These are phyloP conservation scores for Penicillium sp. DNA, from an alignment of 2,329 filamentous ascomycete species.

Conservation along the genomic window DNA sequence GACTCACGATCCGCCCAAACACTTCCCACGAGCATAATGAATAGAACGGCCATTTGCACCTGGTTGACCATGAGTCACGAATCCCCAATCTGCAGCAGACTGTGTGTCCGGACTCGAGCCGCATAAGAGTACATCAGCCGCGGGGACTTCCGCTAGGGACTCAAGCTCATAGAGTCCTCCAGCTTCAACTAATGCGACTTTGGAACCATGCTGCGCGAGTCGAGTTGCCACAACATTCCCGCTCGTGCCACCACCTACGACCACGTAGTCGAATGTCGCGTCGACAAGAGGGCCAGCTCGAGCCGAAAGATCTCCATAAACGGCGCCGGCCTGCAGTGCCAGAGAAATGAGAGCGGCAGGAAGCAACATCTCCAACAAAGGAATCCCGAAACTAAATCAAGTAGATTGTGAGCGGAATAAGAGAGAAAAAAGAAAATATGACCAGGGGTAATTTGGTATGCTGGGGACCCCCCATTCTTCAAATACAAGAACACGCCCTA, in stretches of 20 bases:
- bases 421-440: neutral
- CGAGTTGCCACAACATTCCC: constrained; percentile 26
- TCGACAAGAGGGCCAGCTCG: neutral
- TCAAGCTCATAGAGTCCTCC: constrained; percentile 28
- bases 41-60: constrained; percentile 25
- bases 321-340: neutral
- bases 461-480: neutral
- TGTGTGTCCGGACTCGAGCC: constrained; percentile 23
- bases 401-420: neutral
- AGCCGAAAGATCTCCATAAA: neutral
- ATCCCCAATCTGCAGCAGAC: constrained; percentile 25
- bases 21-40: constrained; percentile 30
- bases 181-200: constrained; percentile 31
- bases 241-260: constrained; percentile 28
- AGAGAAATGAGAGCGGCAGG: neutral
- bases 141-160: constrained; percentile 19
- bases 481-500: neutral
- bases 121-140: constrained; percentile 17
- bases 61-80: constrained; percentile 18
- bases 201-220: constrained; percentile 22
- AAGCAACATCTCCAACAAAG: neutral
- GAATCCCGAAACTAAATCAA: neutral
- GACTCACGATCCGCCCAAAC: constrained; percentile 27
- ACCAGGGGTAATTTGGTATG: neutral
- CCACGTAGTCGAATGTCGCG: constrained; percentile 25